Evolutionary conservation across 2,329 filamentous ascomycete genomes (phyloP).

Genomic region (Ophidiomyces ophidiicola): DNA sequence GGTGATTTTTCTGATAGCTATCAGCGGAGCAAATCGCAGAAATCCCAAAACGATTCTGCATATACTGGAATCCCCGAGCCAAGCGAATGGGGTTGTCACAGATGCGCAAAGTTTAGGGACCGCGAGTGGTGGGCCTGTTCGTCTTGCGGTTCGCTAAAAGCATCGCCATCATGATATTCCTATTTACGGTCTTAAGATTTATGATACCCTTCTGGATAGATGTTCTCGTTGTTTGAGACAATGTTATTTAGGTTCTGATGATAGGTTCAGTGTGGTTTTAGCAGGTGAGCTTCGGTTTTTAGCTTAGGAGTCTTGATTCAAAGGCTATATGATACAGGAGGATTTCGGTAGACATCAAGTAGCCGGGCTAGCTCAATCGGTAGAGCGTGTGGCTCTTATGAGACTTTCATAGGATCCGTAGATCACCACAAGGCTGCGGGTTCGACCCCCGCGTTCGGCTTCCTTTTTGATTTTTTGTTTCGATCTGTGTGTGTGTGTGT

Average conservation of each 20-base stretch:
- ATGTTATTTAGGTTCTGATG: background rate
- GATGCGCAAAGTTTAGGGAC: slow-evolving; percentile 52
- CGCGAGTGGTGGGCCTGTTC: slow-evolving; percentile 53
- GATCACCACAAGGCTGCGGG: slow-evolving; percentile 29
- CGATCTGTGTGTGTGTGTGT: background rate
- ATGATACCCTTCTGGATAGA: background rate
- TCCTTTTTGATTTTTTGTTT: slow-evolving; percentile 5
- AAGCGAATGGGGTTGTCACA: slow-evolving; percentile 47
- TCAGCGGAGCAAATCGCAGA: slow-evolving; percentile 14
- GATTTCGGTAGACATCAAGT: background rate
- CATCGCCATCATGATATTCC: slow-evolving; percentile 8
- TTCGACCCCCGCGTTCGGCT: slow-evolving; percentile 34
- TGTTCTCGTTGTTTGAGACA: background rate
- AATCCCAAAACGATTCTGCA: slow-evolving; percentile 30
- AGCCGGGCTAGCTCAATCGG: slow-evolving; percentile 42
- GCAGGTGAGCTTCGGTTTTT: no score
- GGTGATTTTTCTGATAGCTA: background rate
- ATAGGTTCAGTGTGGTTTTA: no score
- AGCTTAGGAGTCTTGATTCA: no score
- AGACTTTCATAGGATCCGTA: background rate
- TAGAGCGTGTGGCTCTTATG: slow-evolving; percentile 41
- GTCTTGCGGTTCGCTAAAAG: slow-evolving; percentile 48
- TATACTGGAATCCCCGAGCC: slow-evolving; percentile 35
- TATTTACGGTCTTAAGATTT: background rate
- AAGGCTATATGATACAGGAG: background rate